A percentile compares a stretch with the other conserved stretches of the same genome.
These are phyloP conservation scores for Ganoderma multipileum DNA, from an alignment of 1,284 basidiomycete genomes.

Conservation along the genomic window DNA sequence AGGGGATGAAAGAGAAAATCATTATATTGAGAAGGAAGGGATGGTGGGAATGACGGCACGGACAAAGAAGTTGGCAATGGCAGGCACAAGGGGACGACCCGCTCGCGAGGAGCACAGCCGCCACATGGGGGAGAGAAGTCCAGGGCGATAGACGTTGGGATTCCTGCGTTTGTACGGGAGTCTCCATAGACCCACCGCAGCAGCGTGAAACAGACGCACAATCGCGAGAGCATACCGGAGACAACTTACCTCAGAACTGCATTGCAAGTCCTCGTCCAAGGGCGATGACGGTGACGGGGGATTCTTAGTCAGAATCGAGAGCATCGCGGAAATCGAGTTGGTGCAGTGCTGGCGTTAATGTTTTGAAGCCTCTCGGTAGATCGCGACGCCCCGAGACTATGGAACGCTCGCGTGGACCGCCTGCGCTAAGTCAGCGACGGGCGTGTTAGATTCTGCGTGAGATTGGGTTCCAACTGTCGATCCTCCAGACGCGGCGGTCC, in stretches of 20 bases:
- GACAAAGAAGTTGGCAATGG: not conserved
- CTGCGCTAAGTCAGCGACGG: not conserved
- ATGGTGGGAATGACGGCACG: not conserved
- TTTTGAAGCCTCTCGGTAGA: constrained; percentile 23
- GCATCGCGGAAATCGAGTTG: constrained; percentile 28
- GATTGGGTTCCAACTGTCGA: constrained; percentile 12
- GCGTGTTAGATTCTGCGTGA: not conserved
- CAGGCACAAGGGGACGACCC: constrained; percentile 2
- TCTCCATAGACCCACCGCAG: too few species aligned
- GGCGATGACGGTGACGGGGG: not conserved
- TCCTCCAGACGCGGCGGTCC: not conserved
- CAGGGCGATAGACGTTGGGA: not conserved
- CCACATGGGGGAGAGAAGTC: not conserved
- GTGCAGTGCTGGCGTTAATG: constrained; percentile 10
- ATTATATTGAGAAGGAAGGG: not conserved
- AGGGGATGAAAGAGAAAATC: not conserved
- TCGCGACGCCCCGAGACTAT: constrained; percentile 24
- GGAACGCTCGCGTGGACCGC: constrained; percentile 7
- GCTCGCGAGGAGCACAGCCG: not conserved
- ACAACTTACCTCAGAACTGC: too few species aligned
- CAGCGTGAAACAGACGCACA: not conserved
- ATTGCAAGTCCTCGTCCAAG: too few species aligned
- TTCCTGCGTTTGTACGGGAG: not conserved
- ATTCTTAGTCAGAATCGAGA: constrained; percentile 23
- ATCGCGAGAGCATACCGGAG: too few species aligned